Evolutionary conservation across 441 rosid species (phyloP).

Genomic region (Corymbia calophylla): DNA sequence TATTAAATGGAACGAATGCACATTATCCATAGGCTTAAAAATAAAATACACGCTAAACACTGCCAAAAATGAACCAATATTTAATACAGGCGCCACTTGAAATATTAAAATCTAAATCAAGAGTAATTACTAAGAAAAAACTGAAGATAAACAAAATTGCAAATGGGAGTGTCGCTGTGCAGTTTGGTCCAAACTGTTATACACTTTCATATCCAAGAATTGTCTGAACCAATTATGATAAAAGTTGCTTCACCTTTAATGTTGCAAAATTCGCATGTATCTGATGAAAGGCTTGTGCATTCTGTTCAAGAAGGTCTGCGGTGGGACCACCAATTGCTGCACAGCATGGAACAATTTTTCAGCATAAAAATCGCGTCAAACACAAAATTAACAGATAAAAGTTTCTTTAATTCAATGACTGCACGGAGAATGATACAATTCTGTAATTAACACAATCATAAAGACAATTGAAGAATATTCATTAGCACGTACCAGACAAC

Average conservation of each 20-base stretch:
- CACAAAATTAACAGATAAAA: neutral
- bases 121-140: neutral
- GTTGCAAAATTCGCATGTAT: slow-evolving; percentile 47
- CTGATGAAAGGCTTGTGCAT: slow-evolving; percentile 32
- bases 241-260: slow-evolving; percentile 34
- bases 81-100: neutral
- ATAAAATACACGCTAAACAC: neutral
- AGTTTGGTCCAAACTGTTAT: neutral
- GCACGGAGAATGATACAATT: neutral
- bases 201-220: neutral
- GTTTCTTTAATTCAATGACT: neutral
- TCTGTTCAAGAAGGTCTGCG: slow-evolving; percentile 56
- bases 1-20: neutral
- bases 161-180: neutral
- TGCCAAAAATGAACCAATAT: neutral
- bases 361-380: neutral
- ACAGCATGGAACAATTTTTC: neutral
- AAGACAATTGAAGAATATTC: neutral
- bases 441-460: neutral
- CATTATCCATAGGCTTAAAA: neutral
- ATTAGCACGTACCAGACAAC: neutral
- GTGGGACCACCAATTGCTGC: slow-evolving; percentile 48
- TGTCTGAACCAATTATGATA: neutral
- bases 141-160: neutral
- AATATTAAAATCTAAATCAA: neutral